A percentile compares a stretch with the other conserved stretches of the same genome.
These are phyloP conservation scores for Eutypella sp. DNA, from an alignment of 2,329 filamentous ascomycete species.

Conservation along the genomic window DNA sequence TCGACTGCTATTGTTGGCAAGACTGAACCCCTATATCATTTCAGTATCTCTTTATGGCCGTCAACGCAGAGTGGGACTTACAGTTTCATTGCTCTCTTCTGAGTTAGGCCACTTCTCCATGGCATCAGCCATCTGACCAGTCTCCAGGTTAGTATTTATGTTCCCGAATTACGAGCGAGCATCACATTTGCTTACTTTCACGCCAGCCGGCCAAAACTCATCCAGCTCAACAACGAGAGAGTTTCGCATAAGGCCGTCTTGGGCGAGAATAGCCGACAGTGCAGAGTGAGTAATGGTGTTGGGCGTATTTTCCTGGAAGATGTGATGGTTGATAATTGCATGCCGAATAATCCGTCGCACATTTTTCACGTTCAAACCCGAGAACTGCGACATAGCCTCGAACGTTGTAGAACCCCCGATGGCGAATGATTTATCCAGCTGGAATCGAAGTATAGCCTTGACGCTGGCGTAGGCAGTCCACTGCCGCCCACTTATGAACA, in stretches of 20 bases:
- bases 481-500: conserved; percentile 4
- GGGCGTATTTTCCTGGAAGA: conserved; percentile 24
- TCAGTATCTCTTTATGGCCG: background rate
- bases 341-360: conserved; percentile 25
- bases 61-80: background rate
- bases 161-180: background rate
- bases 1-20: conserved; percentile 18
- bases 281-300: conserved; percentile 24
- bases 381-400: conserved; percentile 12
- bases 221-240: conserved; percentile 19
- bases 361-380: conserved; percentile 7
- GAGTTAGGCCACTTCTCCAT: conserved; percentile 23
- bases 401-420: conserved; percentile 10
- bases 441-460: conserved; percentile 14
- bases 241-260: conserved; percentile 12
- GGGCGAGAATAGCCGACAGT: conserved; percentile 11
- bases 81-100: conserved; percentile 19
- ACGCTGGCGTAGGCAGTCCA: conserved; percentile 14
- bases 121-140: conserved; percentile 14
- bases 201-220: conserved; percentile 17
- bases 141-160: background rate
- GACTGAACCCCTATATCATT: conserved; percentile 12
- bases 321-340: conserved; percentile 24
- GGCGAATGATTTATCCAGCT: conserved; percentile 14
- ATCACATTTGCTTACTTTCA: conserved; percentile 15